Conservation (phyloP, 208 protist species). For the Leishmania martiniquensis region DNA sequence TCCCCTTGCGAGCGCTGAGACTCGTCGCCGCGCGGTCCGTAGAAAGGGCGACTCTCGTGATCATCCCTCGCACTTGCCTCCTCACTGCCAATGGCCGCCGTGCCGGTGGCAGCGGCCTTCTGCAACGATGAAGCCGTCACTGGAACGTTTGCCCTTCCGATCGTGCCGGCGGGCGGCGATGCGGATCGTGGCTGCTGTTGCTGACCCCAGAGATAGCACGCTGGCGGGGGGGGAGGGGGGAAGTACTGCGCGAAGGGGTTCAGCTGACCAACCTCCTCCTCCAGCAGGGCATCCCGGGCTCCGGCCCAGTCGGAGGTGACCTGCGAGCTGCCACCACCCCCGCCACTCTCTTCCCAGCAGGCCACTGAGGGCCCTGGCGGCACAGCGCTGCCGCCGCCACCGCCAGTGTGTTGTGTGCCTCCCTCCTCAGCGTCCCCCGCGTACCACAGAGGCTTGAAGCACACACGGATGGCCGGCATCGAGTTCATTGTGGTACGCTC, state of each 20-base stretch:
- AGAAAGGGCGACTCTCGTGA: conserved; percentile 2
- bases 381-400: conserved; percentile 7
- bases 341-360: conserved; percentile 29
- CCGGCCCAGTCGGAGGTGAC: conserved; percentile 44
- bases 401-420: neutral
- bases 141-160: neutral
- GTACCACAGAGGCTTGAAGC: conserved; percentile 46
- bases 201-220: conserved; percentile 30
- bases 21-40: conserved; percentile 18
- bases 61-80: neutral
- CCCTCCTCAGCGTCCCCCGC: conserved; percentile 6
- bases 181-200: neutral
- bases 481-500: conserved; percentile 50
- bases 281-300: conserved; percentile 41
- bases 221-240: conserved; percentile 41
- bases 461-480: conserved; percentile 56
- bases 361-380: conserved; percentile 3
- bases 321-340: conserved; percentile 30
- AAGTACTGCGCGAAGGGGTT: conserved; percentile 77
- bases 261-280: conserved; percentile 67
- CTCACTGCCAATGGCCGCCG: neutral
- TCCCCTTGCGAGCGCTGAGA: conserved; percentile 39
- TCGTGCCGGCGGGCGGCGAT: conserved; percentile 4
- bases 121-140: conserved; percentile 22
- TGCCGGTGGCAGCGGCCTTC: neutral